phyloP scores from a whole-genome alignment of 192 early-diverging fungal species.

The Coemansia sp. region DNA sequence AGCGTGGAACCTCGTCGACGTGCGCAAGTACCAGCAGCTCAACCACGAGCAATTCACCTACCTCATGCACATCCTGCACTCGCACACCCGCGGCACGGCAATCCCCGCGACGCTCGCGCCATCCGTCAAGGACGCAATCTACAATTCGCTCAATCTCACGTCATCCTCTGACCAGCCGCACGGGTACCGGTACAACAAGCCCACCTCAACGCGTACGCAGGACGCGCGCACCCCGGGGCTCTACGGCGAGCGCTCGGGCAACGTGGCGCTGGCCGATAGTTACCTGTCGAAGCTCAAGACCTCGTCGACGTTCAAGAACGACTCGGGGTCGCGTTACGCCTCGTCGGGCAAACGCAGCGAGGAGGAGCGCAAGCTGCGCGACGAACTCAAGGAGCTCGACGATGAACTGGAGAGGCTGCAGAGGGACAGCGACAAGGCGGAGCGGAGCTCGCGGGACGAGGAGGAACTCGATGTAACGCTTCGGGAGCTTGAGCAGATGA shows the following conservation, averaged over 20 bases:
- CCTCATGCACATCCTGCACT: constrained; percentile 42
- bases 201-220: constrained; percentile 1
- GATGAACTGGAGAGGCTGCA: constrained; percentile 21
- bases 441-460: background rate
- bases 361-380: constrained; percentile 39
- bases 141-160: constrained; percentile 44
- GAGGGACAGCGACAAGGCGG: background rate
- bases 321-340: constrained; percentile 41
- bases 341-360: constrained; percentile 45
- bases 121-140: constrained; percentile 44
- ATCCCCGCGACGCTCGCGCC: constrained; percentile 41
- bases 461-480: constrained; percentile 8
- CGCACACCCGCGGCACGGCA: constrained; percentile 18
- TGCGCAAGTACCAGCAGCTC: constrained; percentile 52
- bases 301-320: constrained; percentile 49
- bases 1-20: constrained; percentile 51
- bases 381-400: constrained; percentile 47
- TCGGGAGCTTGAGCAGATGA: constrained; percentile 30
- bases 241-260: constrained; percentile 50
- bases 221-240: constrained; percentile 33
- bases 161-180: constrained; percentile 16
- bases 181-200: constrained; percentile 23
- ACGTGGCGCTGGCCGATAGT: constrained; percentile 52
- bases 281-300: constrained; percentile 51
- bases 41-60: constrained; percentile 54